Evolutionary conservation across 345 rosid species (phyloP), one percentile per base, ranked within the genome.

Genomic region (Aegle marmelos): DNA sequence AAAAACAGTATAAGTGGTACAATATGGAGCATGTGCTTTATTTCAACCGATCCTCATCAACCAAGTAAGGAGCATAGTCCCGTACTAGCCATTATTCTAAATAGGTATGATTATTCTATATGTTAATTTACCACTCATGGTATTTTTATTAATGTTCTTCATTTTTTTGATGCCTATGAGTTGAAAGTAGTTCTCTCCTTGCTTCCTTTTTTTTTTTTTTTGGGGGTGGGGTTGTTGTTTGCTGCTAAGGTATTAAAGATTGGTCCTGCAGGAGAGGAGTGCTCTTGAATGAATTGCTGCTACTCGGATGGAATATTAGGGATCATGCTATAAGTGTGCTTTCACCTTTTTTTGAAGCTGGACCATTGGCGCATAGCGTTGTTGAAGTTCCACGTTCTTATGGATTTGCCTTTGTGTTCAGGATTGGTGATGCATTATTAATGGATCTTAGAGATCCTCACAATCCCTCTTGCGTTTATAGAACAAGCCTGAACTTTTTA

Each of bases 1-100:
- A 85, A 79, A 78, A 75, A 76, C 36, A 76, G 56, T 76, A 81
- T 90, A 80, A 79, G 85, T 82, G 98, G 99, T 79, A 90, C 98
- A 80, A 92, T 96, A 81, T 96, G 99, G 99, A 91, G 98, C 91
- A 91, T 96, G 93, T 92, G 98, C 87, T 96, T 96, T 86, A 87
- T 96, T 81, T 90, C 98, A 75, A 85, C 79, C 69, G 80, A 81
- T 79, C 74, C 81, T 76, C 73, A 66, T 84, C 89, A 85, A 59
- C 78, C 90, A 80, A 85, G 82, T 85, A 86, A 88, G 87, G 93
- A 87, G 81, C 89, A 87, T 68, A 90, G 82, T 88, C 92, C 98
- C 67, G 86, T 94, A 78, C 86, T 96, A 81, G 99, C 99, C 84
- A 75, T 96, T 84, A 80, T 96, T 84, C 78, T 90, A 78, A 92